Evolutionary conservation across 257 asterid genomes (phyloP).

Genomic region (Solanum tarapatanum): DNA sequence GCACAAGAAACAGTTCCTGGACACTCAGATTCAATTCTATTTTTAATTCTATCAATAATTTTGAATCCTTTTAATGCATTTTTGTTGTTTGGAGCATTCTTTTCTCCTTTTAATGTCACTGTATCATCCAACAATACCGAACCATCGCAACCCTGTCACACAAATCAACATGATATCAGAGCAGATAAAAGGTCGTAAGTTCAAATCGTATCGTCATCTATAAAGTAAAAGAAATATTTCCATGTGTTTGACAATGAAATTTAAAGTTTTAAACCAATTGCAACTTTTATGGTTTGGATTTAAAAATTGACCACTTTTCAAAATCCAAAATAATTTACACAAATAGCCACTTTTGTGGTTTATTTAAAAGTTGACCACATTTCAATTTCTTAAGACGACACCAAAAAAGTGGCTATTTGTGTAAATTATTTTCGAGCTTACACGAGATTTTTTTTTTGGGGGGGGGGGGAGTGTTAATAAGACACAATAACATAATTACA

Average conservation of each 20-base stretch:
- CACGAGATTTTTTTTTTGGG: no score
- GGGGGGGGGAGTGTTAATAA: no score
- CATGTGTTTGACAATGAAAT: not conserved
- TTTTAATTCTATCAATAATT: slow-evolving; percentile 66
- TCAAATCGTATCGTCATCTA: not conserved
- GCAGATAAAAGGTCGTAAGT: rapidly evolving
- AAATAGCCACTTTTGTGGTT: not conserved
- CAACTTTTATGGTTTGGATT: not conserved
- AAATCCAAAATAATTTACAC: not conserved
- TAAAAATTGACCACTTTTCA: not conserved
- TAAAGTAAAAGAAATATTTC: not conserved
- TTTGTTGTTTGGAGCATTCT: slow-evolving; percentile 47
- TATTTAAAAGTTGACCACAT: not conserved
- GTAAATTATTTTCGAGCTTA: no score
- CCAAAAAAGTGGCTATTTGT: no score
- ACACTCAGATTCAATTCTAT: slow-evolving; percentile 70
- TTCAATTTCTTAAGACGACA: not conserved
- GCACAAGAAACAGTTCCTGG: slow-evolving; percentile 81
- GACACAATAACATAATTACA: no score
- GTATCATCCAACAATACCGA: slow-evolving; percentile 78
- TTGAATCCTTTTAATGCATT: slow-evolving; percentile 72
- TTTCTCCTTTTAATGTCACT: slow-evolving; percentile 61
- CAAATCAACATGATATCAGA: not conserved
- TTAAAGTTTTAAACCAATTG: not conserved
- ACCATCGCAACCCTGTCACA: slow-evolving; percentile 70